phyloP scores from a whole-genome alignment of 768 basidiomycete species.

The Psilocybe tampanensis region DNA sequence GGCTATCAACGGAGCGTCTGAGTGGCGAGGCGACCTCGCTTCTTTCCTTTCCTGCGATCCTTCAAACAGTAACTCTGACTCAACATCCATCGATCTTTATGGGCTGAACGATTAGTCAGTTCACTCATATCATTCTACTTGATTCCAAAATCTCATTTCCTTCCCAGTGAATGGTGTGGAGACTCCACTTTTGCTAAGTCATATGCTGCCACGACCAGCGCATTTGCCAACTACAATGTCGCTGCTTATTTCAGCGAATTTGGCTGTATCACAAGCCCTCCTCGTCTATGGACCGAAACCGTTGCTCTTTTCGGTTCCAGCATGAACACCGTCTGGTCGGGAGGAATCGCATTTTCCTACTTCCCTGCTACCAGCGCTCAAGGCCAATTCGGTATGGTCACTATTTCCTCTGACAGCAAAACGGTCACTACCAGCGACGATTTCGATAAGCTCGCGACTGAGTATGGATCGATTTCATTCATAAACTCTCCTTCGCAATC shows the following conservation, averaged over 20 bases:
- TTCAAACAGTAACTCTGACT: slow-evolving; percentile 49
- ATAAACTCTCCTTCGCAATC: slow-evolving; percentile 60
- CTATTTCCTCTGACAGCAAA: slow-evolving; percentile 61
- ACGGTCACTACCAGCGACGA: slow-evolving; percentile 73
- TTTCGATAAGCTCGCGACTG: slow-evolving; percentile 62
- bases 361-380: slow-evolving; percentile 77
- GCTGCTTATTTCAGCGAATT: slow-evolving; percentile 92
- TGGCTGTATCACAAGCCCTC: slow-evolving; percentile 63
- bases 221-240: slow-evolving; percentile 69
- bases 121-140: background rate
- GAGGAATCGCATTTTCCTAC: slow-evolving; percentile 88
- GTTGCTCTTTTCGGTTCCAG: slow-evolving; percentile 68
- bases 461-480: slow-evolving; percentile 59
- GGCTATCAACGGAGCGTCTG: slow-evolving; percentile 71
- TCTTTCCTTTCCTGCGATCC: slow-evolving; percentile 81
- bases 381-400: slow-evolving; percentile 87
- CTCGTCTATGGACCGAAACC: slow-evolving; percentile 83
- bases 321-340: slow-evolving; percentile 84
- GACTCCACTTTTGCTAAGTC: slow-evolving; percentile 54
- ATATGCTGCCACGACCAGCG: slow-evolving; percentile 56
- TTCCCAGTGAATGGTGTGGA: slow-evolving; percentile 82
- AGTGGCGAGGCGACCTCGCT: slow-evolving; percentile 69
- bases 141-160: slow-evolving; percentile 3
- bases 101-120: slow-evolving; percentile 88
- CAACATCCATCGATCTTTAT: slow-evolving; percentile 78